A percentile compares a stretch with the other conserved stretches of the same genome.
Conservation (phyloP, 1,139 yeast genomes). For the Saccharomycopsis hybrid region DNA sequence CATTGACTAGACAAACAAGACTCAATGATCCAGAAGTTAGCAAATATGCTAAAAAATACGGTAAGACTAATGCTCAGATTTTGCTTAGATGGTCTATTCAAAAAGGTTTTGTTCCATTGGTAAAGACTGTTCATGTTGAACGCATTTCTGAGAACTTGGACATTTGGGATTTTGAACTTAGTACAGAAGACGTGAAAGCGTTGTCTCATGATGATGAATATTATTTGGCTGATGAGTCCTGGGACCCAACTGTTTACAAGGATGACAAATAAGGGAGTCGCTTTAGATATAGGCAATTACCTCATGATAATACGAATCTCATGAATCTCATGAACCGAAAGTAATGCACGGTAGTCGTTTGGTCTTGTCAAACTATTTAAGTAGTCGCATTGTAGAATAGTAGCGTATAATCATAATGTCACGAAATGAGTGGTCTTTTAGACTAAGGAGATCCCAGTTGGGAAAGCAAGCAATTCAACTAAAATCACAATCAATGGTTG, state of each 20-base stretch:
- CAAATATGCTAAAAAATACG: conserved; percentile 46
- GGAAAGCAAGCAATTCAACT: no score
- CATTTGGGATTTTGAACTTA: conserved; percentile 47
- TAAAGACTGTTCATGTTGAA: conserved; percentile 57
- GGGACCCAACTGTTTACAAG: conserved; percentile 28
- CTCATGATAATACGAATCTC: no score
- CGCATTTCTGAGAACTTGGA: conserved; percentile 53
- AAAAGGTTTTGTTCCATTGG: conserved; percentile 59
- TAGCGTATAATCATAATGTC: no score
- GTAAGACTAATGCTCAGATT: conserved; percentile 52
- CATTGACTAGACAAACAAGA: conserved; percentile 35
- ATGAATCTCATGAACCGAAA: no score
- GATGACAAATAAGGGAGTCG: no score
- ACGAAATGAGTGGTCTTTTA: no score
- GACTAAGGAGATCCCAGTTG: no score
- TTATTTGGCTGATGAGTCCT: conserved; percentile 24
- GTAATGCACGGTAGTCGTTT: no score
- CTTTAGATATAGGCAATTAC: no score
- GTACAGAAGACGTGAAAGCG: conserved; percentile 25
- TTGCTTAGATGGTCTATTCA: conserved; percentile 65
- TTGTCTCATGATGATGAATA: conserved; percentile 20
- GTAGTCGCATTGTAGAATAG: no score
- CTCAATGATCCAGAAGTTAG: conserved; percentile 30
- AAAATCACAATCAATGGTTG: no score
- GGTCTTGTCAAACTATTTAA: no score